phyloP scores from a whole-genome alignment of 495 filamentous ascomycete genomes.

The Extremus antarcticus region DNA sequence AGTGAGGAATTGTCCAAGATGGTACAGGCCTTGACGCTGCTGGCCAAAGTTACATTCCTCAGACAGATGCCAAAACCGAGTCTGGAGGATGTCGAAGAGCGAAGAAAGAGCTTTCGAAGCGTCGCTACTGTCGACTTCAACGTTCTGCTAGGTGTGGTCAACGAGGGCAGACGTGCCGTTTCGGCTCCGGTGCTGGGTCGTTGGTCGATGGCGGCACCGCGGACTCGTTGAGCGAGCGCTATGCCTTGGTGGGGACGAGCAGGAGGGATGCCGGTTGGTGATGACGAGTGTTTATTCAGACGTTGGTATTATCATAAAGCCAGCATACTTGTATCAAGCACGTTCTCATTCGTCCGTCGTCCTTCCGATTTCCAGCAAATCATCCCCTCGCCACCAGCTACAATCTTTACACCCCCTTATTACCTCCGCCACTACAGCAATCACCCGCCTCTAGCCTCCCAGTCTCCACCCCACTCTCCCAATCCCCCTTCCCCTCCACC shows the following conservation, averaged over 20 bases:
- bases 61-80: not conserved
- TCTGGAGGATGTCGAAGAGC: not conserved
- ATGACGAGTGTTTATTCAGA: too few relatives aligned
- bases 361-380: not conserved
- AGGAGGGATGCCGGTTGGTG: too few relatives aligned
- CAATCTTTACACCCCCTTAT: too few relatives aligned
- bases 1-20: not conserved
- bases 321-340: not conserved
- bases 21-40: not conserved
- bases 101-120: not conserved
- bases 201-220: not conserved
- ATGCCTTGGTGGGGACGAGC: too few relatives aligned
- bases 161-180: not conserved
- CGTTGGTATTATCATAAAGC: too few relatives aligned
- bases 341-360: too few relatives aligned
- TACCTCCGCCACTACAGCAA: constrained; percentile 1
- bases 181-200: not conserved
- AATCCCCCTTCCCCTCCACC: not conserved
- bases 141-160: not conserved
- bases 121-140: not conserved
- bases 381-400: not conserved
- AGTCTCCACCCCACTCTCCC: not conserved
- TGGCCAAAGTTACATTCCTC: not conserved
- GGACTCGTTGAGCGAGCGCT: too few relatives aligned
- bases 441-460: not conserved